phyloP scores from a whole-genome alignment of 2,329 filamentous ascomycete species.

The Venturia carpophila region DNA sequence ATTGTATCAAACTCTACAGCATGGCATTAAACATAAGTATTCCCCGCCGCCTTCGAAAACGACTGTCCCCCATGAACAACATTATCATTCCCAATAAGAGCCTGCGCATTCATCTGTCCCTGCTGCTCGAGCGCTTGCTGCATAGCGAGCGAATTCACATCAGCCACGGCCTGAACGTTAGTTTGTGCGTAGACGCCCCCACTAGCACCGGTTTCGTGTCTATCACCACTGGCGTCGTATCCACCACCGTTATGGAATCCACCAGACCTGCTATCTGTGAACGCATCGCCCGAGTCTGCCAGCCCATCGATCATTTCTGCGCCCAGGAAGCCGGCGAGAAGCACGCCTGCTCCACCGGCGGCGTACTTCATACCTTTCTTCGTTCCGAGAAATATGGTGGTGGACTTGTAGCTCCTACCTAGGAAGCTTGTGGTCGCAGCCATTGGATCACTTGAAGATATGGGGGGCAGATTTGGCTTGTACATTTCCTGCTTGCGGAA shows the following conservation, averaged over 20 bases:
- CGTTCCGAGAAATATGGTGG: background rate
- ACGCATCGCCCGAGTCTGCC: background rate
- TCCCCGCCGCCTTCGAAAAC: background rate
- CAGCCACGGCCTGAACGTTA: background rate
- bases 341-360: background rate
- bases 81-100: background rate
- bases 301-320: background rate
- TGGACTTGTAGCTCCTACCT: background rate
- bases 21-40: background rate
- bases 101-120: slow-evolving; percentile 1
- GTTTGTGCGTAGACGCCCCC: background rate
- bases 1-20: too few species aligned
- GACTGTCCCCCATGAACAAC: background rate
- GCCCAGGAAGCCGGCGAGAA: background rate
- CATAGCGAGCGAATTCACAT: background rate
- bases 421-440: background rate
- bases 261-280: background rate
- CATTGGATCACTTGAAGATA: background rate
- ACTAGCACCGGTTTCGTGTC: background rate
- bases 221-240: background rate
- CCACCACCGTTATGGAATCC: background rate
- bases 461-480: background rate
- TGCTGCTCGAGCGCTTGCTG: background rate
- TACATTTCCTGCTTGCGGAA: background rate
- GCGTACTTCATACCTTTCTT: background rate